Evolutionary conservation across 108 stramenopile genomes (phyloP), one percentile per base, ranked within the genome.

Genomic region (Aurantiochytrium sp.): DNA sequence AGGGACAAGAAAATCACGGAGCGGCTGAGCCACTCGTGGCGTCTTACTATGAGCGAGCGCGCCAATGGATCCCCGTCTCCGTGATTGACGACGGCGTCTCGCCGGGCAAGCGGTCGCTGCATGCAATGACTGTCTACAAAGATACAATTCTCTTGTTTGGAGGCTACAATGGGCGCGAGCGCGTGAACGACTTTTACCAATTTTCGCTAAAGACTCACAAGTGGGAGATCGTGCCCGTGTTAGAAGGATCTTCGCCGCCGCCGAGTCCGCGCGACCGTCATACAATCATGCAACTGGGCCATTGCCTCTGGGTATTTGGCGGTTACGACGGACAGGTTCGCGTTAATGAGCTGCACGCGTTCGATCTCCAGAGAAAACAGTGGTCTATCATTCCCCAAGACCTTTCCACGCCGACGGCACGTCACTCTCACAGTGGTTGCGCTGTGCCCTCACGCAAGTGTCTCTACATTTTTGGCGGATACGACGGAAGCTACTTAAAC

Each of bases 401-500:
- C 49, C 45, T 23, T 0, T 25, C 49, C 14, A 1, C 76, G n/a
- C 76, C 76, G 18, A 21, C 49, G 49, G 23, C 76, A 45, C 76
- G 76, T 23, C 76, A 83, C 76, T 53, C 49, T 12, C 76, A 83
- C 23, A 53, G 49, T 45, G 76, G 49, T 18, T 47, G 49, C 60
- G 59, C 60, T 19, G 89, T 89, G 10, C 83, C 42, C 4, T 88
- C 60, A 2, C 60, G 89, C 43, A 93, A 95, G 60, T 91, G 94
- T 14, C 89, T 99, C 69, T 97, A 95, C 89, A 91, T 97, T 23
- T 98, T 98, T 91, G 98, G 98, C 45, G 98, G 98, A 0, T 99
- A 99, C 88, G 97, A 97, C 90, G 98, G 98, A 5, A 88, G 94
- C 14, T 94, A 94, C 90, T 92, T 98, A 21, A 98, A 98, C 91